Conservation (phyloP, 805 yeast species). For the Candida awuae region DNA sequence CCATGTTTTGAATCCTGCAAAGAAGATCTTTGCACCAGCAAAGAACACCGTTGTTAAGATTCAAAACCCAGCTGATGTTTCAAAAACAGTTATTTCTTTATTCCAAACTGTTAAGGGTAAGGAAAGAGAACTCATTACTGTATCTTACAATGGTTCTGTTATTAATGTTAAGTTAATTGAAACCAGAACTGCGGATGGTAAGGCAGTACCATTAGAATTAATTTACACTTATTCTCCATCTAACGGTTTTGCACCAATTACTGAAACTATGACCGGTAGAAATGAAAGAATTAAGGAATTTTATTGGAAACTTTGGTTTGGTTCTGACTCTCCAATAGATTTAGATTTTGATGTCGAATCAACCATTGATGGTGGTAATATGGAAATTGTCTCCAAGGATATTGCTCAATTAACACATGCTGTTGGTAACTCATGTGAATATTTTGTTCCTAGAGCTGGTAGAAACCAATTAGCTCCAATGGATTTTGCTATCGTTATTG, state of each 20-base stretch:
- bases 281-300: conserved; percentile 89
- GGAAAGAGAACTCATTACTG: conserved; percentile 54
- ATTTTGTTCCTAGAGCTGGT: conserved; percentile 82
- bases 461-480: conserved; percentile 87
- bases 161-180: conserved; percentile 76
- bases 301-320: conserved; percentile 98
- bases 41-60: conserved; percentile 55
- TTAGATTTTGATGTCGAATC: conserved; percentile 65
- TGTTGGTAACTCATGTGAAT: conserved; percentile 94
- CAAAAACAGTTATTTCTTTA: conserved; percentile 55
- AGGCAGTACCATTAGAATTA: conserved; percentile 68
- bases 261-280: conserved; percentile 84
- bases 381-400: conserved; percentile 62
- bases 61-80: conserved; percentile 39
- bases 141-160: conserved; percentile 42
- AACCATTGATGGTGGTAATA: conserved; percentile 61
- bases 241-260: conserved; percentile 93
- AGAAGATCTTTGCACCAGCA: conserved; percentile 70
- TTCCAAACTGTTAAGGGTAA: conserved; percentile 69
- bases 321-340: conserved; percentile 48
- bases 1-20: conserved; percentile 72
- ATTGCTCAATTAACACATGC: conserved; percentile 94
- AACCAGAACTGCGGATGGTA: conserved; percentile 73
- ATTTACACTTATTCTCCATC: conserved; percentile 71
- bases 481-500: conserved; percentile 98